Conservation (phyloP, 164 flowering plant genomes). For the Piper betle region DNA sequence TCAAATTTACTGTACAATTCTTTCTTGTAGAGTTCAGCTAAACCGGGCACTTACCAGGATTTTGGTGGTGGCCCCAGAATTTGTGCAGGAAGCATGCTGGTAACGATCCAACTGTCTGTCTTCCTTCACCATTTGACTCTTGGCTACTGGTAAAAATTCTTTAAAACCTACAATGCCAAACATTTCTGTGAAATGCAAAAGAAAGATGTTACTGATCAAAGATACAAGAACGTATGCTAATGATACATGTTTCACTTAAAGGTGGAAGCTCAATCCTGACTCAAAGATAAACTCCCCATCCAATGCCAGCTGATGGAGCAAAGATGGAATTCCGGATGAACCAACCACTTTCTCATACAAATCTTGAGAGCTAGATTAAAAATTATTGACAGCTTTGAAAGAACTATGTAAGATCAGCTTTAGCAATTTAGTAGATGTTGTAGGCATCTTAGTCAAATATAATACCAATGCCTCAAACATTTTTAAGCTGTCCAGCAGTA, state of each 20-base stretch:
- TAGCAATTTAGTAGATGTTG: too few species aligned
- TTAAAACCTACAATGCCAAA: too few species aligned
- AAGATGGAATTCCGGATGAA: constrained; percentile 14
- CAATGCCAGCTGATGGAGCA: constrained; percentile 26
- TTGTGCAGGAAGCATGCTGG: constrained; percentile 45
- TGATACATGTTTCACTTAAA: not conserved
- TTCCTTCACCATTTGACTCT: constrained; percentile 35
- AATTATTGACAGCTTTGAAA: too few species aligned
- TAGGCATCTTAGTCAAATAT: too few species aligned
- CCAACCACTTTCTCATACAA: too few species aligned
- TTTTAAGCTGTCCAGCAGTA: too few species aligned
- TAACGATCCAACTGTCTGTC: constrained; percentile 27
- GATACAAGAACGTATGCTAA: not conserved
- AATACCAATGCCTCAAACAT: too few species aligned
- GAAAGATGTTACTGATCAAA: not conserved
- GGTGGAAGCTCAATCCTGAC: constrained; percentile 32
- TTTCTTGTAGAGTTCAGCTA: constrained; percentile 20
- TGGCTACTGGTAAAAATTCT: constrained; percentile 33
- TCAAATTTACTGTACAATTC: not conserved
- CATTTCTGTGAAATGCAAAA: not conserved
- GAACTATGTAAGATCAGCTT: too few species aligned
- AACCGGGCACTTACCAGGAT: constrained; percentile 28
- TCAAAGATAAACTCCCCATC: constrained; percentile 21
- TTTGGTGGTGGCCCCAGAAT: constrained; percentile 44
- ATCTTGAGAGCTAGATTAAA: too few species aligned